Evolutionary conservation across 768 basidiomycete species (phyloP), one percentile per base, ranked within the genome.

Genomic region (Tricholomella constricta): DNA sequence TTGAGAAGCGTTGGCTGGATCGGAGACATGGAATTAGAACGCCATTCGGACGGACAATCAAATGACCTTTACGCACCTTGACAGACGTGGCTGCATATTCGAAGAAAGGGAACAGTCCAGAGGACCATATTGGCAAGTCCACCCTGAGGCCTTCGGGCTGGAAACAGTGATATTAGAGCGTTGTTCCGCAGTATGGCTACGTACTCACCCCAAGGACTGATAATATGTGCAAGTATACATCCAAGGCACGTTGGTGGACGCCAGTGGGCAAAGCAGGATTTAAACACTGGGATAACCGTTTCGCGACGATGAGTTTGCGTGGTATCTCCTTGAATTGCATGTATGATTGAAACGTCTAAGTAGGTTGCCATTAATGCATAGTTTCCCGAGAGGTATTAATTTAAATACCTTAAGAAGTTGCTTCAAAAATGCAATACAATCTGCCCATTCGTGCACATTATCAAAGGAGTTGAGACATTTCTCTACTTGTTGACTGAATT

Each of bases 81-180:
- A 98, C 94, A 17, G 94, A 94, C n/a, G 95, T 98, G n/a, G 96
- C 89, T 9, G 97, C 94, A 69, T 94, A 98, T 72, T 98, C 94
- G 63, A 98, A 98, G 82, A 98, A 98, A 0, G 97, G 97, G 68
- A 99, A 98, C 5, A 99, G 71, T 6, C 97, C 97, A 4, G 94
- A 88, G 0, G 93, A 94, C 97, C 97, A 99, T 17, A 98, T 76
- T 4, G 89, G 79, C 2, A 99, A 78, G 71, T 99, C 97, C 37
- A 84, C 80, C 57, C 82, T 82, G 37, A 99, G 69, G 9, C 96
- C 94, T 62, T 95, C 96, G 2, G 83, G 80, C 95, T 97, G 59
- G 3, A 62, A 50, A 52, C 45, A 38, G 38, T 29, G n/a, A 37
- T 25, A 55, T 51, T 27, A 51, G 11, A 45, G 41, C 14, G 52